Percentiles rank a stretch among this genome's conserved stretches.
These are phyloP conservation scores for Suillus lakei DNA, from an alignment of 768 basidiomycete genomes.

Conservation along the genomic window DNA sequence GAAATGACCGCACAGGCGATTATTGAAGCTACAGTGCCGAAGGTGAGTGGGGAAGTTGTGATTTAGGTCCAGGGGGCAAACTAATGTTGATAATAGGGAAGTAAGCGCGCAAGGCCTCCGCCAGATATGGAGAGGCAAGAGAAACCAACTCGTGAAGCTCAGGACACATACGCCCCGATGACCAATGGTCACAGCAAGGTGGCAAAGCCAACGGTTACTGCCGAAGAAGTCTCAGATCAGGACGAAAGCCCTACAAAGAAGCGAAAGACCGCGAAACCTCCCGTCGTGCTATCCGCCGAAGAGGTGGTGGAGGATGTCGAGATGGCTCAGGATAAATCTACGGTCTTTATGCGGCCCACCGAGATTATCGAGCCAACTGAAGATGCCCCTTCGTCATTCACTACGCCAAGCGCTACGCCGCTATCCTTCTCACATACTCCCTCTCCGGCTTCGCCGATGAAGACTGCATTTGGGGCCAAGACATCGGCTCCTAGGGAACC, in stretches of 20 bases:
- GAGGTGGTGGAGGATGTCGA: conserved; percentile 40
- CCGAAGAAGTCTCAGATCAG: conserved; percentile 45
- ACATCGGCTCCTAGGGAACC: conserved; percentile 72
- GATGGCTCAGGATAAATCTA: conserved; percentile 27
- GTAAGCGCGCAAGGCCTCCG: conserved; percentile 79
- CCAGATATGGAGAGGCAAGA: conserved; percentile 49
- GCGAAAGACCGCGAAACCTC: conserved; percentile 43
- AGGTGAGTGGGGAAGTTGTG: conserved; percentile 44
- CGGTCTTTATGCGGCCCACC: conserved; percentile 32
- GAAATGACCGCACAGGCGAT: conserved; percentile 63
- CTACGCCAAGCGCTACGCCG: conserved; percentile 15
- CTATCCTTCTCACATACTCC: conserved; percentile 25
- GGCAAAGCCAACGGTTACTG: conserved; percentile 18
- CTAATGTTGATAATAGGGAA: conserved; percentile 53
- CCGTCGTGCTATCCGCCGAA: not conserved
- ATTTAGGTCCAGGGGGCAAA: conserved; percentile 1
- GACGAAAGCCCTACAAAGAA: conserved; percentile 50
- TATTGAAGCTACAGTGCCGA: conserved; percentile 79
- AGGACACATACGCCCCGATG: conserved; percentile 2
- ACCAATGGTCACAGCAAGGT: conserved; percentile 21
- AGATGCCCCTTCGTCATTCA: conserved; percentile 20
- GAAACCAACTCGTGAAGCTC: conserved; percentile 16
- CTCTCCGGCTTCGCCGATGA: conserved; percentile 17
- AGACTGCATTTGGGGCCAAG: conserved; percentile 41
- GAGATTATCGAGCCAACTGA: conserved; percentile 47